phyloP scores from a whole-genome alignment of 176 grass and related monocot species.

The Typha latifolia region DNA sequence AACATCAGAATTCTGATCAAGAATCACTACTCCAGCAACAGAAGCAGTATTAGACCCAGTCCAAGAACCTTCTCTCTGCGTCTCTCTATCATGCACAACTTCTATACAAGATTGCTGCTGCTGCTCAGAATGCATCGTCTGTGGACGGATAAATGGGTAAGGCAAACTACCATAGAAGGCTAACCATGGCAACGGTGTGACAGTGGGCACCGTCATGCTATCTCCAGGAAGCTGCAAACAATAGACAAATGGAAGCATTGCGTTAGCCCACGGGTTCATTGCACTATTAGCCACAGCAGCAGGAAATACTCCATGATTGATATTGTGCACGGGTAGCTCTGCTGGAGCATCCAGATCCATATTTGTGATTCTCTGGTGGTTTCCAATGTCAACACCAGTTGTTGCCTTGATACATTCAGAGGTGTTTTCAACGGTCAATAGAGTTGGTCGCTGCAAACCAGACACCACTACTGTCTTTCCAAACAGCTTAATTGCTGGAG shows the following conservation, averaged over 20 bases:
- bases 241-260: constrained; percentile 36
- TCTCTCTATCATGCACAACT: neutral
- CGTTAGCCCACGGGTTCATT: constrained; percentile 24
- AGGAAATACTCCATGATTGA: constrained; percentile 3
- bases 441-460: too few relatives aligned
- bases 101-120: neutral
- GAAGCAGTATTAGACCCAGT: constrained; percentile 28
- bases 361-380: constrained; percentile 1
- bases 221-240: constrained; percentile 27
- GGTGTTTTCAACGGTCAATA: neutral
- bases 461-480: constrained; percentile 42
- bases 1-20: constrained; percentile 27
- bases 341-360: constrained; percentile 34
- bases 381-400: neutral
- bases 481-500: constrained; percentile 52
- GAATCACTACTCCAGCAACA: constrained; percentile 16
- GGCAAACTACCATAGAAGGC: constrained; percentile 21
- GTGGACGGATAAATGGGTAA: constrained; percentile 9
- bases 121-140: constrained; percentile 9
- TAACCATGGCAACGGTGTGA: constrained; percentile 21
- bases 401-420: neutral
- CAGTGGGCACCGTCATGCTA: constrained; percentile 11
- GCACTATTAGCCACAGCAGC: constrained; percentile 6
- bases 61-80: constrained; percentile 33
- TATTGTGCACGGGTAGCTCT: constrained; percentile 19